Conservation (phyloP, 148 eudicot species). For the Suaeda aralocaspica region DNA sequence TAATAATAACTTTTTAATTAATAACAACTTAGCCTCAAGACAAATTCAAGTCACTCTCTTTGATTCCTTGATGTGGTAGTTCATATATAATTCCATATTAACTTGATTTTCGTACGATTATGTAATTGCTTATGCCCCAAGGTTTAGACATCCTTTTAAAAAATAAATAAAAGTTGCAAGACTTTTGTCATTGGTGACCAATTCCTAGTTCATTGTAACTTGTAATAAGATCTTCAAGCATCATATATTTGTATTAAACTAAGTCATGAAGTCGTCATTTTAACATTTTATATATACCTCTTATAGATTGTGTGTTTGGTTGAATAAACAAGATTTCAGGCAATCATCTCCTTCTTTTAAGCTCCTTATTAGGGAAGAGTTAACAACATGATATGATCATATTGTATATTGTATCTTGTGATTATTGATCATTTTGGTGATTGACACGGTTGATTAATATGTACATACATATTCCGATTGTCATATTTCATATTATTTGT, state of each 20-base stretch:
- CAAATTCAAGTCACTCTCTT: not conserved
- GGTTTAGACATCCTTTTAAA: not conserved
- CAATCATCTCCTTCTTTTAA: not conserved
- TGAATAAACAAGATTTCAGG: slow-evolving; percentile 17
- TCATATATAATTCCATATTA: not conserved
- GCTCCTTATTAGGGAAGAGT: not conserved
- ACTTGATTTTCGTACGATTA: not conserved
- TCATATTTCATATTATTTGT: not conserved
- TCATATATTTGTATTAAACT: not conserved
- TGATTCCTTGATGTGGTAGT: slow-evolving; percentile 2
- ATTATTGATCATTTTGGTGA: not conserved
- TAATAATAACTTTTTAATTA: too few species aligned
- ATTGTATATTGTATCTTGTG: not conserved
- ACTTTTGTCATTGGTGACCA: slow-evolving; percentile 16
- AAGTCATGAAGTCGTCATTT: slow-evolving; percentile 9
- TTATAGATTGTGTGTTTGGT: slow-evolving; percentile 14
- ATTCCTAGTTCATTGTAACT: not conserved
- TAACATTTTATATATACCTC: not conserved
- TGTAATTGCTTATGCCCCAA: slow-evolving; percentile 12
- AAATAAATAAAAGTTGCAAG: not conserved
- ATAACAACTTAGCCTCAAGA: not conserved
- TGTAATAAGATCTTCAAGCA: slow-evolving; percentile 14
- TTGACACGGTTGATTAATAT: slow-evolving; percentile 3
- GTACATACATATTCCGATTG: not conserved
- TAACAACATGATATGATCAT: slow-evolving; percentile 7